A percentile compares a stretch with the other conserved stretches of the same genome.
phyloP scores from a whole-genome alignment of 2,329 filamentous ascomycete species.

The Colletotrichum incanum region DNA sequence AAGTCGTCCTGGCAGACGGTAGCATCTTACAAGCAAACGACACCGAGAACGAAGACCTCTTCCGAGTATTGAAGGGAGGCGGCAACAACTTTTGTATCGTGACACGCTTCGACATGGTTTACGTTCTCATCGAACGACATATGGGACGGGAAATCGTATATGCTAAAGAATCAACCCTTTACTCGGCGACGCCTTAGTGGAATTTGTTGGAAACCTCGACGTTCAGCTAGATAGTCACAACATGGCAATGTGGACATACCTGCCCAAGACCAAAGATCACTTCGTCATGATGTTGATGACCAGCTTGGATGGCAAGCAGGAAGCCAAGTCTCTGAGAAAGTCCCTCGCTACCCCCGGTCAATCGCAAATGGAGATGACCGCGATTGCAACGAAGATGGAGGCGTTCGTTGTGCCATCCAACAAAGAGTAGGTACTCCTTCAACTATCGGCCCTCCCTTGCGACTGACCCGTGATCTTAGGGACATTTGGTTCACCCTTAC shows the following conservation, averaged over 20 bases:
- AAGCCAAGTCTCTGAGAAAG: neutral
- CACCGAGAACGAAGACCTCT: too few species aligned
- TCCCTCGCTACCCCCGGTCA: neutral
- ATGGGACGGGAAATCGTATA: neutral
- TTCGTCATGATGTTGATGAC: neutral
- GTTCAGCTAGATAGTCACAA: neutral
- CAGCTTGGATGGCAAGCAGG: slow-evolving; percentile 12
- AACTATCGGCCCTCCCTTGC: too few species aligned
- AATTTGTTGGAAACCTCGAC: neutral
- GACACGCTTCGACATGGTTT: too few species aligned
- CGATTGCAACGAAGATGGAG: neutral
- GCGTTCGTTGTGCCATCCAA: neutral
- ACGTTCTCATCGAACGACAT: too few species aligned
- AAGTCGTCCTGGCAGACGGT: too few species aligned
- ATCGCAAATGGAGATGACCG: neutral
- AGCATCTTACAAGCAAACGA: too few species aligned
- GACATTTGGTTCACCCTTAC: slow-evolving; percentile 11
- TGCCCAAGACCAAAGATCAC: neutral
- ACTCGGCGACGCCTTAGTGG: neutral
- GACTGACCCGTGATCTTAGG: neutral
- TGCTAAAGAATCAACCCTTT: neutral
- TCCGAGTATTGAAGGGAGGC: too few species aligned
- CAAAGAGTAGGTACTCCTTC: neutral
- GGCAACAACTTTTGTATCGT: too few species aligned
- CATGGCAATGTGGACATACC: neutral